A percentile compares a stretch with the other conserved stretches of the same genome.
phyloP scores from a whole-genome alignment of 495 filamentous ascomycete genomes.

The Podospora bellae-mahoneyi region DNA sequence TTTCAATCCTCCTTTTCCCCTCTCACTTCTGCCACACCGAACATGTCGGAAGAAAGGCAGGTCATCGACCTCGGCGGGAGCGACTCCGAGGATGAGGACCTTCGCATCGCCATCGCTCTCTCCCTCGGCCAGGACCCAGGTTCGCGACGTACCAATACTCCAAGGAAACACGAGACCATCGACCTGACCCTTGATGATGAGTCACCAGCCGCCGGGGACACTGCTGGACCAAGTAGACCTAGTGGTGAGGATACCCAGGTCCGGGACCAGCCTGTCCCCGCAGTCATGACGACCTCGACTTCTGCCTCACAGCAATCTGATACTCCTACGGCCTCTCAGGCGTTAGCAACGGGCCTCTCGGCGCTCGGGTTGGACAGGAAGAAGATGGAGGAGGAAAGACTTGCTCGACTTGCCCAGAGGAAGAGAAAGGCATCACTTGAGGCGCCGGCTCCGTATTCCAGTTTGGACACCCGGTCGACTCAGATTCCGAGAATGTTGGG shows the following conservation, averaged over 20 bases:
- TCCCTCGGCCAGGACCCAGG: constrained; percentile 38
- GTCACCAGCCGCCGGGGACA: background rate
- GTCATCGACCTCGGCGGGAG: constrained; percentile 25
- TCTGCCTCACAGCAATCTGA: constrained; percentile 3
- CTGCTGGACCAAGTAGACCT: background rate
- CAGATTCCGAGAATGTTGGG: constrained; percentile 29
- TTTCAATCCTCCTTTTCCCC: background rate
- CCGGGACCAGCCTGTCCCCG: constrained; percentile 2
- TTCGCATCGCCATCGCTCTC: constrained; percentile 43
- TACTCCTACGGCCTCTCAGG: background rate
- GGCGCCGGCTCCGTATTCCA: constrained; percentile 6
- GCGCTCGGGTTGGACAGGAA: constrained; percentile 61
- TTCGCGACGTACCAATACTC: background rate
- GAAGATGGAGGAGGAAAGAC: constrained; percentile 81
- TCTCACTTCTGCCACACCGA: background rate
- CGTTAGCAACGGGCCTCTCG: constrained; percentile 4
- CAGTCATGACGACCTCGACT: background rate
- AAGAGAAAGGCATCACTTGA: constrained; percentile 54
- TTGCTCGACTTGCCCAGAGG: constrained; percentile 63
- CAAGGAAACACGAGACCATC: constrained; percentile 3
- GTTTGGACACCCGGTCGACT: constrained; percentile 12
- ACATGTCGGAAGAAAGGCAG: background rate
- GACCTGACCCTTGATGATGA: constrained; percentile 25
- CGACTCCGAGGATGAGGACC: constrained; percentile 45
- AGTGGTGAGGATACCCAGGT: constrained; percentile 12